A percentile compares a stretch with the other conserved stretches of the same genome.
Conservation (phyloP, 805 yeast genomes). For the Candida bentonensis region DNA sequence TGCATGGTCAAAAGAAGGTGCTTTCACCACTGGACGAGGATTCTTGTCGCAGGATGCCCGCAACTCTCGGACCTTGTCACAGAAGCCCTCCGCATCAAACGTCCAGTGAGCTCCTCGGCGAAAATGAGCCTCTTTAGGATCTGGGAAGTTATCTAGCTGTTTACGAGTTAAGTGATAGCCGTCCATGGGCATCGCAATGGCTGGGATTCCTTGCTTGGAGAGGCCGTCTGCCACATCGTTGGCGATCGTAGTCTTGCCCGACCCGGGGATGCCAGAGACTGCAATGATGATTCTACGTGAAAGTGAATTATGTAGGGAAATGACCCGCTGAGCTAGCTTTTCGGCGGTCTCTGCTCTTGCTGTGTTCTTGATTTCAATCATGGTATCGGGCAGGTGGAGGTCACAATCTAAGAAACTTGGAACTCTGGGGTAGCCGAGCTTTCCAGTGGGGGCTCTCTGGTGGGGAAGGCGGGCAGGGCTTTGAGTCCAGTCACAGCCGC, state of each 20-base stretch:
- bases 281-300: conserved; percentile 35
- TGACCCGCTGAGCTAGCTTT: not conserved
- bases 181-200: conserved; percentile 48
- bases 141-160: conserved; percentile 33
- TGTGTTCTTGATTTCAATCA: not conserved
- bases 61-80: conserved; percentile 21
- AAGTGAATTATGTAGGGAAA: not conserved
- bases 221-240: conserved; percentile 28
- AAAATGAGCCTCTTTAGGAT: conserved; percentile 41
- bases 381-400: too few relatives aligned
- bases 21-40: conserved; percentile 10
- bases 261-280: conserved; percentile 70
- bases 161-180: conserved; percentile 55
- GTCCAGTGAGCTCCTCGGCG: conserved; percentile 81
- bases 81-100: conserved; percentile 48
- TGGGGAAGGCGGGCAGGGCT: too few relatives aligned
- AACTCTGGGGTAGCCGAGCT: too few relatives aligned
- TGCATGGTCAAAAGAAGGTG: conserved; percentile 66
- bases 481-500: too few relatives aligned
- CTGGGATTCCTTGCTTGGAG: conserved; percentile 15
- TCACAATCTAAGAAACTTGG: too few relatives aligned
- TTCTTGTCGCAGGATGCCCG: conserved; percentile 14
- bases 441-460: too few relatives aligned
- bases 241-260: conserved; percentile 69
- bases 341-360: not conserved